Percentiles rank a stretch among this genome's conserved stretches.
These are phyloP conservation scores for Infundibulicybe gibba DNA, from an alignment of 768 basidiomycete genomes.

Conservation along the genomic window DNA sequence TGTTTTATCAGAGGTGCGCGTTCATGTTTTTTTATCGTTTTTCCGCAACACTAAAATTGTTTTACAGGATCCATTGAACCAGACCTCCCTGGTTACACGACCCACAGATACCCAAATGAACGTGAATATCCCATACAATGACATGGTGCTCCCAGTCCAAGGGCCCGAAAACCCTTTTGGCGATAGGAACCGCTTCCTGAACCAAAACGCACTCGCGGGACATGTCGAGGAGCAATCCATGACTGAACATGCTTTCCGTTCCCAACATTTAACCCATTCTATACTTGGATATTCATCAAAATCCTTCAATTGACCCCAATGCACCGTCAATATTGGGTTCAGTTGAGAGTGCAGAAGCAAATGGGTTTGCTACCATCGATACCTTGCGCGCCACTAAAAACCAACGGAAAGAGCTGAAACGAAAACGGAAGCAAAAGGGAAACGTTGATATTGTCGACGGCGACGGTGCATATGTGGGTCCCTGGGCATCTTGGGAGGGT, in stretches of 20 bases:
- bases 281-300: conserved; percentile 94
- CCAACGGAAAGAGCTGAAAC: conserved; percentile 74
- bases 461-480: conserved; percentile 87
- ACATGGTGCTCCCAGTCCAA: conserved; percentile 82
- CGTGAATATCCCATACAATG: conserved; percentile 89
- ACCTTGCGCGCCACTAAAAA: conserved; percentile 56
- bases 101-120: conserved; percentile 98
- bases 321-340: conserved; percentile 77
- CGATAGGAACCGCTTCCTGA: conserved; percentile 75
- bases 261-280: conserved; percentile 90
- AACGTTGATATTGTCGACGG: conserved; percentile 85
- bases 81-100: conserved; percentile 80
- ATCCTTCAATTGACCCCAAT: conserved; percentile 85
- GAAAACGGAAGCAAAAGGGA: conserved; percentile 81
- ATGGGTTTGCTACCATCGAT: conserved; percentile 77
- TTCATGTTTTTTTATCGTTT: conserved; percentile 8
- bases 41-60: conserved; percentile 14
- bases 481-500: conserved; percentile 91
- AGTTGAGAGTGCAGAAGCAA: conserved; percentile 64
- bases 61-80: conserved; percentile 72
- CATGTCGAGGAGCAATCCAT: conserved; percentile 98
- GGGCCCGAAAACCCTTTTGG: conserved; percentile 94
- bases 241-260: conserved; percentile 87
- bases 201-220: conserved; percentile 95
- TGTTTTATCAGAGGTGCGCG: conserved; percentile 77